These are phyloP conservation scores for Fraxinus latifolia DNA, from an alignment of 305 asterid genomes.

Conservation along the genomic window DNA sequence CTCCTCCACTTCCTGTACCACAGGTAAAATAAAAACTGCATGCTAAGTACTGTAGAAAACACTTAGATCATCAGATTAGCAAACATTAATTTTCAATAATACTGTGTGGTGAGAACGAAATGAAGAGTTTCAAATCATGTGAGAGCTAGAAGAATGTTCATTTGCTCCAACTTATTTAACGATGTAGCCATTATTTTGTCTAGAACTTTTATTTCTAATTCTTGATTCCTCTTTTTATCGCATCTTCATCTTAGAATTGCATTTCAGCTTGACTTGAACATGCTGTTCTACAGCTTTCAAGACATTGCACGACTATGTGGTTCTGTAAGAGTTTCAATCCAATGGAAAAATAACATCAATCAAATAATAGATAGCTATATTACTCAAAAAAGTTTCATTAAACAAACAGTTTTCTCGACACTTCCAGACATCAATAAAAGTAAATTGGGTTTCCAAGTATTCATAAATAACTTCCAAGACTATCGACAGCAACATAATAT, in stretches of 20 bases:
- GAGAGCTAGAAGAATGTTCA: background rate
- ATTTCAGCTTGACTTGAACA: background rate
- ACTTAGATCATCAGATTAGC: background rate
- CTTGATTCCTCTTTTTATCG: background rate
- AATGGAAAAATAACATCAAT: background rate
- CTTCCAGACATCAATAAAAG: background rate
- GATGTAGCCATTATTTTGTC: background rate
- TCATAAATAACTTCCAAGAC: background rate
- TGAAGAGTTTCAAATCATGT: background rate
- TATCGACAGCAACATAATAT: background rate
- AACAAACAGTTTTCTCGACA: background rate
- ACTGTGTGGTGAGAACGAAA: background rate
- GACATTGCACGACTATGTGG: background rate
- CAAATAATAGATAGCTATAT: background rate
- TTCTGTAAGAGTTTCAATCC: background rate
- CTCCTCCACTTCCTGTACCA: slow-evolving; percentile 73
- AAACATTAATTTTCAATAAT: background rate
- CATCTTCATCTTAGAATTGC: background rate
- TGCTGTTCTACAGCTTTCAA: background rate
- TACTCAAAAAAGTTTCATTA: background rate
- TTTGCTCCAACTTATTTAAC: background rate
- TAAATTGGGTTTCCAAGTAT: background rate
- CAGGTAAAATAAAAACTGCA: background rate
- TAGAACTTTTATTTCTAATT: background rate
- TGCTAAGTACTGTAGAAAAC: background rate